These are phyloP conservation scores for Ilyonectria mors-panacis DNA, from an alignment of 2,329 filamentous ascomycete species.

Conservation along the genomic window DNA sequence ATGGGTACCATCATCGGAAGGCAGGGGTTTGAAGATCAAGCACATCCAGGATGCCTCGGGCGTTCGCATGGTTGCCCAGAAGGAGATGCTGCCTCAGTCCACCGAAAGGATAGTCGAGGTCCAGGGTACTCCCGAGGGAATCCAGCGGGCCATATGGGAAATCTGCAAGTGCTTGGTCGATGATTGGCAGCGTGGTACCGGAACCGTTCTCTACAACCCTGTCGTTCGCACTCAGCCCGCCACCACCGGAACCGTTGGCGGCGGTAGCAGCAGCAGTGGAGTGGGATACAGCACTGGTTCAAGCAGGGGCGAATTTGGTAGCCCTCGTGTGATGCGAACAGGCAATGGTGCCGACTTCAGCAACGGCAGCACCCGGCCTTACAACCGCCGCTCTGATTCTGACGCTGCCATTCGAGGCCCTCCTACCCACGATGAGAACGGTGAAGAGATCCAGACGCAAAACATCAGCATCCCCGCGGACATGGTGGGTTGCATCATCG, in stretches of 20 bases:
- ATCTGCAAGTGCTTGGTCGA: constrained; percentile 99
- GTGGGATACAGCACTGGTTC: constrained; percentile 58
- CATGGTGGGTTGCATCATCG: constrained; percentile 99
- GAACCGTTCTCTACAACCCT: constrained; percentile 97
- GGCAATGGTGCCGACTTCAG: constrained; percentile 99
- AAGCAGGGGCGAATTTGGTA: constrained; percentile 68
- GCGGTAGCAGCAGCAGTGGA: constrained; percentile 60
- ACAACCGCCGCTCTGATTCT: constrained; percentile 85
- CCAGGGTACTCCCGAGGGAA: constrained; percentile 93
- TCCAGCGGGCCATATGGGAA: constrained; percentile 97
- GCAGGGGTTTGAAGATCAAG: constrained; percentile 97
- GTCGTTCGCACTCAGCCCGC: constrained; percentile 86
- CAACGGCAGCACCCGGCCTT: constrained; percentile 77
- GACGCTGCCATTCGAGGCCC: constrained; percentile 86
- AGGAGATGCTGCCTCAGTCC: constrained; percentile 99
- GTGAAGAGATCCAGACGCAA: constrained; percentile 97
- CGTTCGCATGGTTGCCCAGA: constrained; percentile 99
- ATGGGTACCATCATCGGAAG: constrained; percentile 99
- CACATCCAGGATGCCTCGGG: constrained; percentile 97
- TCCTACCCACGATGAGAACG: constrained; percentile 93
- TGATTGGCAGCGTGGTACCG: constrained; percentile 97
- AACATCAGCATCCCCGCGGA: constrained; percentile 99
- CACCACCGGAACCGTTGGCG: constrained; percentile 58
- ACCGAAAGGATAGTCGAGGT: constrained; percentile 98
- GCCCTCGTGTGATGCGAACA: constrained; percentile 88